These are phyloP conservation scores for Knoxdaviesia proteae DNA, from an alignment of 2,329 filamentous ascomycete species.

Conservation along the genomic window DNA sequence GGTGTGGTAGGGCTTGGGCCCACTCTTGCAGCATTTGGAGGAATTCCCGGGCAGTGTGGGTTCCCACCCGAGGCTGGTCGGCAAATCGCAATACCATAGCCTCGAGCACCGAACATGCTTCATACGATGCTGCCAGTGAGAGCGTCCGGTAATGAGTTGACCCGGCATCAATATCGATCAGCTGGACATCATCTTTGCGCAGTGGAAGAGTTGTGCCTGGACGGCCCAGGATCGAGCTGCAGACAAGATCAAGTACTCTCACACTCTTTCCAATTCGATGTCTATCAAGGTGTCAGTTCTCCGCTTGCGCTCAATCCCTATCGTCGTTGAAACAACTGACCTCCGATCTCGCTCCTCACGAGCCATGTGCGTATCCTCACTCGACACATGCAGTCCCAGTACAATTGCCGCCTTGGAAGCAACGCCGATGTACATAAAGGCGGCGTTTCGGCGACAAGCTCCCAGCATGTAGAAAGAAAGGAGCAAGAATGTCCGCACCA, in stretches of 20 bases:
- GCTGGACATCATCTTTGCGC: neutral
- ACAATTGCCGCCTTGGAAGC: constrained; percentile 29
- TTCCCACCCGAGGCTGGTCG: constrained; percentile 1
- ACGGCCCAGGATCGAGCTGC: constrained; percentile 6
- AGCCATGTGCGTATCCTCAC: constrained; percentile 5
- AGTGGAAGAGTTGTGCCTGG: constrained; percentile 2
- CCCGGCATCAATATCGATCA: neutral
- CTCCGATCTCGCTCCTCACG: constrained; percentile 2
- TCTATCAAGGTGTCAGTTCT: constrained; percentile 4
- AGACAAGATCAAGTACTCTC: constrained; percentile 5
- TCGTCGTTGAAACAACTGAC: neutral
- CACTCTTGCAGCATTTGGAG: constrained; percentile 3
- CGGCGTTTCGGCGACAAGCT: constrained; percentile 31
- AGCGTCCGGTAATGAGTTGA: constrained; percentile 1
- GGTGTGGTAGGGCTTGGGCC: neutral
- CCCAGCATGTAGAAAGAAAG: constrained; percentile 37
- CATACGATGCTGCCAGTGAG: constrained; percentile 3
- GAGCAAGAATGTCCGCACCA: constrained; percentile 26
- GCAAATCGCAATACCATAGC: constrained; percentile 2
- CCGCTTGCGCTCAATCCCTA: neutral
- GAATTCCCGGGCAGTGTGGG: constrained; percentile 1
- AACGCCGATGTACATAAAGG: constrained; percentile 36
- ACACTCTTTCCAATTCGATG: constrained; percentile 7
- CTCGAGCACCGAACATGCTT: constrained; percentile 3
- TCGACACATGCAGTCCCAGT: constrained; percentile 22